A percentile compares a stretch with the other conserved stretches of the same genome.
These are phyloP conservation scores for Phaffia rhodozyma DNA, from an alignment of 1,284 basidiomycete genomes.

Conservation along the genomic window DNA sequence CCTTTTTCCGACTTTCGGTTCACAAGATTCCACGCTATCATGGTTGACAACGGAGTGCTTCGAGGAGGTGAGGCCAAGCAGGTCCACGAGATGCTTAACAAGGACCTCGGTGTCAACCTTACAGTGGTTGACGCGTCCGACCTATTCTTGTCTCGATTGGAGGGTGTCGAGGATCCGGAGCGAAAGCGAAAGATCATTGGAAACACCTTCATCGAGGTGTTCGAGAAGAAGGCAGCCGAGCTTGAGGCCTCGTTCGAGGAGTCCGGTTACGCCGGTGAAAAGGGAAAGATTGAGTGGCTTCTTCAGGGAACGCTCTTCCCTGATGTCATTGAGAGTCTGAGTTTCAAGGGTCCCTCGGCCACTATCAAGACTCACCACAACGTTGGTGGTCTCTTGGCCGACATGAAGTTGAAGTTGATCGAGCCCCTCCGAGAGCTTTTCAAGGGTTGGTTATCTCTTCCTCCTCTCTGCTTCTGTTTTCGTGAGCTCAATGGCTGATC, in stretches of 20 bases:
- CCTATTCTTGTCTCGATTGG: slow-evolving; percentile 78
- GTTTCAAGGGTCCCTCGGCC: slow-evolving; percentile 97
- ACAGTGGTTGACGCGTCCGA: slow-evolving; percentile 93
- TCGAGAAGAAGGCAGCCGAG: slow-evolving; percentile 83
- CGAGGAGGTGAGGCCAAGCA: slow-evolving; percentile 82
- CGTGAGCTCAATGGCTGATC: neutral
- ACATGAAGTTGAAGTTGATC: slow-evolving; percentile 99
- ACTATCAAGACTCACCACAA: slow-evolving; percentile 99
- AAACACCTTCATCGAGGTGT: slow-evolving; percentile 97
- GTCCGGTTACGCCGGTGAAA: slow-evolving; percentile 52
- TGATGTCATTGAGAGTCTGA: slow-evolving; percentile 98
- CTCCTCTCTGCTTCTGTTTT: neutral
- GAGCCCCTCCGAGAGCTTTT: slow-evolving; percentile 96
- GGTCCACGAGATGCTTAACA: slow-evolving; percentile 90
- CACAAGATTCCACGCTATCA: slow-evolving; percentile 89
- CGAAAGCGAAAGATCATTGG: slow-evolving; percentile 97
- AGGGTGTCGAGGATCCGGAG: slow-evolving; percentile 90
- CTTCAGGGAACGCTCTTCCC: slow-evolving; percentile 98
- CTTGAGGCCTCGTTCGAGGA: slow-evolving; percentile 74
- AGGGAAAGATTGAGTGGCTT: slow-evolving; percentile 92
- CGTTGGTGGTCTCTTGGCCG: slow-evolving; percentile 86
- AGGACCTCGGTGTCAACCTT: slow-evolving; percentile 89
- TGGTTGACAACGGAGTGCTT: slow-evolving; percentile 98
- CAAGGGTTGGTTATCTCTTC: slow-evolving; percentile 62
- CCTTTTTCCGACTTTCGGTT: neutral